Evolutionary conservation across 495 filamentous ascomycete genomes (phyloP), one percentile per base, ranked within the genome.

Genomic region (Paragyromitra xinjiangensis): DNA sequence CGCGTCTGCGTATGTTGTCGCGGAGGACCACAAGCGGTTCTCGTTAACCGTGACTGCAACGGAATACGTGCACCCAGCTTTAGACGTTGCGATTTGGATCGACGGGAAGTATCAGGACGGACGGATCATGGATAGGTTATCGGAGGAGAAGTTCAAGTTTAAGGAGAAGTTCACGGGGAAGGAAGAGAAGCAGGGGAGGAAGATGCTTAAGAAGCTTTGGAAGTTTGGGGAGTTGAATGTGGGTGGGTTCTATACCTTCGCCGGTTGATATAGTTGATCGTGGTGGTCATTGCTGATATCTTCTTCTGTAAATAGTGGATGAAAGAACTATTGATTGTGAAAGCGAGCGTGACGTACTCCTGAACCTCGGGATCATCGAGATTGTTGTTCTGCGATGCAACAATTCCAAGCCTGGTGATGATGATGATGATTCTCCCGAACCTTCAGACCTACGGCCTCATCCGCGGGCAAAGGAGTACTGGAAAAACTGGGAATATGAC

Each of bases 131-230:
- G 12, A 26, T 14, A 12, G 9, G 19, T 24, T 66, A 12, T 55
- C 50, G 4, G 66, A 26, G 16, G 7, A 51, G 24, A 39, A 45
- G 7, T 50, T 22, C 14, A 42, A 22, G 26, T 71, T 71, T n/a
- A 11, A 7, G 19, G 53, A 62, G 37, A 45, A 51, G 24, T 59
- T 62, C 19, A 68, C 64, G n/a, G 71, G 71, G 11, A 61, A 69
- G 53, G 71, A 74, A 29, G 71, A 48, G 62, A 67, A 42, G 4
- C 50, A 26, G 8, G 39, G 51, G 26, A 48, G 26, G 11, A 66
- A 34, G 42, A 40, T 74, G 26, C 26, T 74, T n/a, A 70, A 70
- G 55, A 70, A 37, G 71, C 22, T 73, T 39, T 74, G 64, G 64
- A 61, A 39, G n/a, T 69, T 74, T 42, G 71, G 64, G 22, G 64